Evolutionary conservation across 371 early-diverging fungal genomes (phyloP).

Genomic region (Mortierella sp.): DNA sequence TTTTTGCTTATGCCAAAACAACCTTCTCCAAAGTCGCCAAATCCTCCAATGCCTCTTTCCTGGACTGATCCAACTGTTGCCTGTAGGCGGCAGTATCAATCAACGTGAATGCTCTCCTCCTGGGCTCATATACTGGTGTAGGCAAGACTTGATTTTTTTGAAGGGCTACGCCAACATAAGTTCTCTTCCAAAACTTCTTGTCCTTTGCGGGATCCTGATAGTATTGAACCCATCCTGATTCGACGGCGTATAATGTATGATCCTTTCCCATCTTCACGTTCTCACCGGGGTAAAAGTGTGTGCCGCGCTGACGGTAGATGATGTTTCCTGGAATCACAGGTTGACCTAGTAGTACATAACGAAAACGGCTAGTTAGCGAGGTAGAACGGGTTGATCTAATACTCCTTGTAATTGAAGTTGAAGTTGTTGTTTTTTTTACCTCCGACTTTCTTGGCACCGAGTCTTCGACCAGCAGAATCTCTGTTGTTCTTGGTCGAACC

Average conservation of each 20-base stretch:
- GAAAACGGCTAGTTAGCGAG: not conserved
- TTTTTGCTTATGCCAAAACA: conserved; percentile 29
- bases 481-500: conserved; percentile 95
- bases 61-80: conserved; percentile 44
- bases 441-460: conserved; percentile 93
- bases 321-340: conserved; percentile 91
- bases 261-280: conserved; percentile 94
- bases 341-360: conserved; percentile 55
- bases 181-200: conserved; percentile 70
- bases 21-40: conserved; percentile 39
- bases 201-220: conserved; percentile 80
- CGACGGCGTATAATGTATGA: conserved; percentile 90
- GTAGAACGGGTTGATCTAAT: too few species aligned
- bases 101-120: conserved; percentile 80
- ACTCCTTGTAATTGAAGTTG: too few species aligned
- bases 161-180: conserved; percentile 84
- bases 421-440: conserved; percentile 56
- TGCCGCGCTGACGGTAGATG: conserved; percentile 94
- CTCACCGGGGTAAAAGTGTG: conserved; percentile 90
- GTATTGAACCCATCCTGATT: conserved; percentile 89
- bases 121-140: conserved; percentile 71
- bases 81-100: conserved; percentile 69
- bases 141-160: conserved; percentile 77
- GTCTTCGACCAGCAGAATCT: conserved; percentile 93
- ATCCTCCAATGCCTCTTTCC: conserved; percentile 51